phyloP scores from a whole-genome alignment of 768 basidiomycete genomes.

The Tephrocybe sp. region DNA sequence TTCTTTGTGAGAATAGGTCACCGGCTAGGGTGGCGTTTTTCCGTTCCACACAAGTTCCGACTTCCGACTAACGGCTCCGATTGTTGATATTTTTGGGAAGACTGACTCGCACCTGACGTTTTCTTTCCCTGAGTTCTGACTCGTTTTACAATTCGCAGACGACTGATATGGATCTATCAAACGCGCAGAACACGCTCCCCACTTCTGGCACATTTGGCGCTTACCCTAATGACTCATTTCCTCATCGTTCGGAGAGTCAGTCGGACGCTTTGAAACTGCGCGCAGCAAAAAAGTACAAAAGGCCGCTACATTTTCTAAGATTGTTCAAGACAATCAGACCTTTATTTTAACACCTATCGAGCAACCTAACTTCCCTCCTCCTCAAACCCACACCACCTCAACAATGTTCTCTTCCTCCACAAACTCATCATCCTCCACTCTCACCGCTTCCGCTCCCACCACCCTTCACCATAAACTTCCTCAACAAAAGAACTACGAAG shows the following conservation, averaged over 20 bases:
- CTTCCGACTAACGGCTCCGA: no score
- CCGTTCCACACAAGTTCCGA: not conserved
- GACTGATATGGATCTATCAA: no score
- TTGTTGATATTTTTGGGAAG: no score
- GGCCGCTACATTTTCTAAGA: not conserved
- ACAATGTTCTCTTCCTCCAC: conserved; percentile 10
- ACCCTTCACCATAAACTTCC: not conserved
- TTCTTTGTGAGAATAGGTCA: no score
- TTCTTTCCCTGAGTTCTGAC: no score
- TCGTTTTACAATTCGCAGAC: no score
- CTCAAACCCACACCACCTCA: not conserved
- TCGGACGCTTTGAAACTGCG: not conserved
- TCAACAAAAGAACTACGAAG: conserved; percentile 22
- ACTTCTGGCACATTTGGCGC: no score
- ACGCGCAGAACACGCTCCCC: no score
- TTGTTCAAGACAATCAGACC: not conserved
- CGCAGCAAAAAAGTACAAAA: not conserved
- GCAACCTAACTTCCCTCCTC: not conserved
- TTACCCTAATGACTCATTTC: not conserved
- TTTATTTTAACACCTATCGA: not conserved
- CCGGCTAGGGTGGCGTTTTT: no score
- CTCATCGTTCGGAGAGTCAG: not conserved
- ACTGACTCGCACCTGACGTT: no score
- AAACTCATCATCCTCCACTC: conserved; percentile 10
- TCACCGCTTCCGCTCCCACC: no score